Conservation (phyloP, 2,329 filamentous ascomycete genomes). For the Fusarium sp. region DNA sequence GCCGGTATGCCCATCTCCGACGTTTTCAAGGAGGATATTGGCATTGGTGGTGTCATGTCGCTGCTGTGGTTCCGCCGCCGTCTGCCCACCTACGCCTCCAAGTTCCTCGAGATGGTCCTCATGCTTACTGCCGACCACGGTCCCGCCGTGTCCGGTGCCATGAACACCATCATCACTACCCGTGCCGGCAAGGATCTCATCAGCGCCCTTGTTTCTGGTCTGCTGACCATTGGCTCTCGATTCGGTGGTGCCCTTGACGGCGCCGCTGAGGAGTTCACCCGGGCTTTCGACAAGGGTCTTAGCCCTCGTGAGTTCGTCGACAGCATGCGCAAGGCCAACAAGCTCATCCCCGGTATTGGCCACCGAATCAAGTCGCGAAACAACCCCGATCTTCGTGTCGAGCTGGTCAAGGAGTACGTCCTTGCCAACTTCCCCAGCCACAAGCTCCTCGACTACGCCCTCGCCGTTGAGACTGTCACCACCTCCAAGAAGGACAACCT, state of each 20-base stretch:
- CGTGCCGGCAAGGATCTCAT: conserved; percentile 99
- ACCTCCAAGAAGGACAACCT: conserved; percentile 99
- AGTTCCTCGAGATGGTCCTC: conserved; percentile 99
- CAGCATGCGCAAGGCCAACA: conserved; percentile 99
- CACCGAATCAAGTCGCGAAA: conserved; percentile 99
- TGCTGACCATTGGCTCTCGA: conserved; percentile 96
- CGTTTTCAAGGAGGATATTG: conserved; percentile 98
- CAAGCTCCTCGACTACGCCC: conserved; percentile 98
- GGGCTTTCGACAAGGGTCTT: conserved; percentile 97
- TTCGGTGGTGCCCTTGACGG: conserved; percentile 99
- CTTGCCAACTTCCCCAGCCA: conserved; percentile 96
- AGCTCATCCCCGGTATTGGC: conserved; percentile 98
- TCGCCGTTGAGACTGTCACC: conserved; percentile 97
- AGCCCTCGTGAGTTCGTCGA: conserved; percentile 99
- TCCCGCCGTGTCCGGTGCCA: conserved; percentile 97
- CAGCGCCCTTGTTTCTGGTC: conserved; percentile 93
- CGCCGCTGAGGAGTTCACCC: conserved; percentile 97
- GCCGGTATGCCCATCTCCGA: conserved; percentile 99
- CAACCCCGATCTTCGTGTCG: conserved; percentile 99
- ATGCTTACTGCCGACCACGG: conserved; percentile 99
- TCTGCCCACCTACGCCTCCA: conserved; percentile 94
- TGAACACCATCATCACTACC: conserved; percentile 99
- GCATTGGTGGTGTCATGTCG: conserved; percentile 99
- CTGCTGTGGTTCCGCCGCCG: conserved; percentile 99
- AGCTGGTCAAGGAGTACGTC: conserved; percentile 99